These are phyloP conservation scores for Bocquillonia castaneifolia DNA, from an alignment of 441 rosid species.

Conservation along the genomic window DNA sequence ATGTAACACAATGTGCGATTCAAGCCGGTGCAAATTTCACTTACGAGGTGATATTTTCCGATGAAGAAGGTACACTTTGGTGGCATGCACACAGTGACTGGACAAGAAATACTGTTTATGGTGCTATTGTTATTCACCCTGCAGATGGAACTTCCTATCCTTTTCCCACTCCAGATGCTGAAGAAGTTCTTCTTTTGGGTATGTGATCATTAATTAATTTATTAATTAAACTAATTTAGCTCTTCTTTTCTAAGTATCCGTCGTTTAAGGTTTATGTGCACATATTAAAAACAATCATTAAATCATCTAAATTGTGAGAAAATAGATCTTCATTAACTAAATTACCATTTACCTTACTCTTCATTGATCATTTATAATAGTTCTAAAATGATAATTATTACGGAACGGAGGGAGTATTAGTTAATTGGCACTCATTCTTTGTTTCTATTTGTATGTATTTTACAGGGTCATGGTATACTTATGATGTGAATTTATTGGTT, in stretches of 20 bases:
- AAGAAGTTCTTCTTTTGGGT: conserved; percentile 13
- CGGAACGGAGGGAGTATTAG: no score
- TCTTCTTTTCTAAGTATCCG: no score
- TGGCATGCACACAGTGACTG: no score
- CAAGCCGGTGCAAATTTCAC: neutral
- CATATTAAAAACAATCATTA: no score
- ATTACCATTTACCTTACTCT: no score
- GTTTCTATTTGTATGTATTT: neutral
- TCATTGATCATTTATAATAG: no score
- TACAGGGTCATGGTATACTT: conserved; percentile 24
- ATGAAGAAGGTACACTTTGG: conserved; percentile 34
- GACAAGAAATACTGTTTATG: conserved; percentile 4
- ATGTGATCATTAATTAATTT: no score
- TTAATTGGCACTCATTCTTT: neutral
- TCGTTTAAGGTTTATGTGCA: no score
- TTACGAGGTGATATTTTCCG: conserved; percentile 10
- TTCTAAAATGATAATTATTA: no score
- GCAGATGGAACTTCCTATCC: conserved; percentile 33
- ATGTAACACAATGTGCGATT: conserved; percentile 2
- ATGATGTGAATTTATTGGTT: conserved; percentile 17
- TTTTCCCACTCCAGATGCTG: conserved; percentile 38
- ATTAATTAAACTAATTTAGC: no score
- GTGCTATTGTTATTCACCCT: conserved; percentile 23
- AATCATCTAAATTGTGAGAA: no score
- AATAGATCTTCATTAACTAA: no score